phyloP scores from a whole-genome alignment of 495 filamentous ascomycete genomes.

The Penicillium verhagenii region DNA sequence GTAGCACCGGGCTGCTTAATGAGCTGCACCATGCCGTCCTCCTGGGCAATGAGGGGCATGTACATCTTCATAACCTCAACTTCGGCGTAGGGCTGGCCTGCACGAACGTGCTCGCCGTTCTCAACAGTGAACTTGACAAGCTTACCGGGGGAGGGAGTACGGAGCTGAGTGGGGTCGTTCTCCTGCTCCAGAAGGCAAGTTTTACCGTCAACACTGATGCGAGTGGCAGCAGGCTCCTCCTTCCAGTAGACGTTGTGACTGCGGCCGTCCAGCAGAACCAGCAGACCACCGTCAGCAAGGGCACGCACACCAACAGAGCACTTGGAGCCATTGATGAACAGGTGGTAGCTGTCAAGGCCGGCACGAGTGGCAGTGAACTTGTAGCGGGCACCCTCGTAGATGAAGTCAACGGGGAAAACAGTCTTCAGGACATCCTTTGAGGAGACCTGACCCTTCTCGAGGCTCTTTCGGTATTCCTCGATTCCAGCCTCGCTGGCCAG shows the following conservation, averaged over 20 bases:
- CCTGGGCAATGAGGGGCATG: slow-evolving; percentile 96
- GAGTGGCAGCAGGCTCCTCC: slow-evolving; percentile 93
- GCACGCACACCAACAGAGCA: slow-evolving; percentile 91
- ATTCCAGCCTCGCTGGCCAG: slow-evolving; percentile 86
- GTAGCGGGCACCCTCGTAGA: slow-evolving; percentile 93
- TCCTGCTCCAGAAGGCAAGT: slow-evolving; percentile 97
- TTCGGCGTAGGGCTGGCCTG: slow-evolving; percentile 92
- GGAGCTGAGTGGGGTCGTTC: slow-evolving; percentile 97
- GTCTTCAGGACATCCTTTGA: slow-evolving; percentile 96
- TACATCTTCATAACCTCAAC: slow-evolving; percentile 99
- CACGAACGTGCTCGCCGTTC: slow-evolving; percentile 91
- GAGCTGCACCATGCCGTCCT: slow-evolving; percentile 94
- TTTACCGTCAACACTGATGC: slow-evolving; percentile 95
- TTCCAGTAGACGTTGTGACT: slow-evolving; percentile 99
- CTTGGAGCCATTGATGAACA: slow-evolving; percentile 99
- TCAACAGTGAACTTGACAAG: slow-evolving; percentile 98
- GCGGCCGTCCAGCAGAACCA: slow-evolving; percentile 83
- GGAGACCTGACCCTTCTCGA: slow-evolving; percentile 98
- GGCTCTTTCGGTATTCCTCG: slow-evolving; percentile 76
- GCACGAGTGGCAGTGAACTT: slow-evolving; percentile 98
- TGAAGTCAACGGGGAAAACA: slow-evolving; percentile 97
- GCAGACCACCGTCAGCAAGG: slow-evolving; percentile 89
- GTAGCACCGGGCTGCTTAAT: slow-evolving; percentile 99
- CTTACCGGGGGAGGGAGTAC: slow-evolving; percentile 93
- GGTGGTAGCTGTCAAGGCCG: slow-evolving; percentile 89